Evolutionary conservation across 176 grass and related monocot species (phyloP).

Genomic region (Pharus latifolius): DNA sequence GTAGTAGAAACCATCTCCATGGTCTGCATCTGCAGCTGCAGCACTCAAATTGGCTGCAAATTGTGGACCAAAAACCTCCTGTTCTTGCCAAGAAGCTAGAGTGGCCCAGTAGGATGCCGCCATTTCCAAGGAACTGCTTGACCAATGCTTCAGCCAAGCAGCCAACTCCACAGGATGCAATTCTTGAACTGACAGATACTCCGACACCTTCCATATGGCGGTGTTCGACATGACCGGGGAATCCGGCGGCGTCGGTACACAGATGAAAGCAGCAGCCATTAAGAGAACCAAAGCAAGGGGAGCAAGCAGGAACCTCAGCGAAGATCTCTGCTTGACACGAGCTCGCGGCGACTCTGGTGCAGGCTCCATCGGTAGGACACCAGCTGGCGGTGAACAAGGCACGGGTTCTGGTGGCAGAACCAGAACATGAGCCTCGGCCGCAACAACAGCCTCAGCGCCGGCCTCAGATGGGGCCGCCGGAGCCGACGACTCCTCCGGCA

Average conservation of each 20-base stretch:
- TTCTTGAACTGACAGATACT: slow-evolving; percentile 39
- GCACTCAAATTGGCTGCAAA: slow-evolving; percentile 48
- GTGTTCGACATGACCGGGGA: slow-evolving; percentile 26
- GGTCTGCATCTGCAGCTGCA: slow-evolving; percentile 15
- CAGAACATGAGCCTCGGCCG: neutral
- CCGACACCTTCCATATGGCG: slow-evolving; percentile 25
- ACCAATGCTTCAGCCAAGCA: slow-evolving; percentile 51
- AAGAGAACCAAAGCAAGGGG: slow-evolving; percentile 34
- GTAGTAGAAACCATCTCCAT: slow-evolving; percentile 22
- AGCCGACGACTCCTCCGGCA: neutral
- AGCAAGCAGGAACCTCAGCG: slow-evolving; percentile 16
- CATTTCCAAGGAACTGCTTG: slow-evolving; percentile 33
- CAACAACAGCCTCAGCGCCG: neutral
- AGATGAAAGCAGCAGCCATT: slow-evolving; percentile 23
- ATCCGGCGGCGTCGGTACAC: slow-evolving; percentile 21
- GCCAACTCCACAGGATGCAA: slow-evolving; percentile 38
- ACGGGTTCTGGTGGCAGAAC: neutral
- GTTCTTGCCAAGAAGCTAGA: neutral
- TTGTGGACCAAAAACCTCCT: slow-evolving; percentile 26
- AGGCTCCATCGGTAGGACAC: neutral
- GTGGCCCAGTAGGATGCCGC: slow-evolving; percentile 27
- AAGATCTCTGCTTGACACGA: slow-evolving; percentile 8
- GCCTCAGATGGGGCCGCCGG: neutral
- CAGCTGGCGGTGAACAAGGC: neutral
- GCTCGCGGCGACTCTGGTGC: neutral